Percentiles rank a stretch among this genome's conserved stretches.
Conservation (phyloP, 306 rosid species). For the Hippophae gyantsensis region DNA sequence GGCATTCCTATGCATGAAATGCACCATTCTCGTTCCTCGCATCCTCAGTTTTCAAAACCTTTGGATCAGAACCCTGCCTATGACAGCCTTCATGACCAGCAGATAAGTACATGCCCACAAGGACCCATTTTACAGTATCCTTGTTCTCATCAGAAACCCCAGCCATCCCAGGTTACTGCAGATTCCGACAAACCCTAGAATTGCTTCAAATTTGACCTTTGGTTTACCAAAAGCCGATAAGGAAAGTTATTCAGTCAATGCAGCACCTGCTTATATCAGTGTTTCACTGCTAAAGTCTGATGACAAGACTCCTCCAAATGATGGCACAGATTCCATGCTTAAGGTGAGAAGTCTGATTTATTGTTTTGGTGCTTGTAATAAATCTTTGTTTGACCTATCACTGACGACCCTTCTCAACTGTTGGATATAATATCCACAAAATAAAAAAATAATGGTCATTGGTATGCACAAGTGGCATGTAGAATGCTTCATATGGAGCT, state of each 20-base stretch:
- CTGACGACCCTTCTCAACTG: no score
- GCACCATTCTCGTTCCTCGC: constrained; percentile 55
- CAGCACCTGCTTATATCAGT: constrained; percentile 73
- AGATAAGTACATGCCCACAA: constrained; percentile 44
- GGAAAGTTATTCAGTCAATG: constrained; percentile 43
- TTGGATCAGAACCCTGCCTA: constrained; percentile 74
- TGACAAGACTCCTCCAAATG: constrained; percentile 46
- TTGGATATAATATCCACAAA: no score
- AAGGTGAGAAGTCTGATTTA: constrained; percentile 45
- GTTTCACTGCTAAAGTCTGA: constrained; percentile 60
- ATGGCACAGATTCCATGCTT: constrained; percentile 62
- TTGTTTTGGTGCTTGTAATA: not conserved
- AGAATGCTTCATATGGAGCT: no score
- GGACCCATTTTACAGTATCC: constrained; percentile 50
- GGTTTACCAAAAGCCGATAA: constrained; percentile 57
- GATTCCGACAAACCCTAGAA: constrained; percentile 96
- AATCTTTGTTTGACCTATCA: no score
- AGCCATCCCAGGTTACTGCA: constrained; percentile 32
- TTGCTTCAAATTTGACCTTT: constrained; percentile 60
- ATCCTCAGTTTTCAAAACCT: constrained; percentile 71
- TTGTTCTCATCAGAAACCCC: constrained; percentile 50
- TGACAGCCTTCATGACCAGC: constrained; percentile 93
- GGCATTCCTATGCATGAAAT: constrained; percentile 66
- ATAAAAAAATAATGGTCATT: no score
- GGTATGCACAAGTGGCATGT: no score